Percentiles rank a stretch among this genome's conserved stretches.
Evolutionary conservation across 345 rosid species (phyloP).

Genomic region (Gossypium australe): DNA sequence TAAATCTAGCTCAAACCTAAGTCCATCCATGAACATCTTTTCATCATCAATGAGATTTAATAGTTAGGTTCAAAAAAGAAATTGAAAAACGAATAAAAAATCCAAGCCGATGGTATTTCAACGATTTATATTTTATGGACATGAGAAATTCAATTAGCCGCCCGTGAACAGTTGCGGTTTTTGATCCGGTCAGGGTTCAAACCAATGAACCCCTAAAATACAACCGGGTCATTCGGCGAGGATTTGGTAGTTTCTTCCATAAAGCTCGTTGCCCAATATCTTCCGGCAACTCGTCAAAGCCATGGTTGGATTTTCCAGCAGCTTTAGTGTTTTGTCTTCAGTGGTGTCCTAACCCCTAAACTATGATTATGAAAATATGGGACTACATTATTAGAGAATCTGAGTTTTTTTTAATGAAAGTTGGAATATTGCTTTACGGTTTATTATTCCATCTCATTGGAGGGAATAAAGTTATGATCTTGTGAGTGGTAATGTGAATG

Average conservation of each 20-base stretch:
- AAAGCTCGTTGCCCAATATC: neutral
- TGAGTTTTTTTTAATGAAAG: neutral
- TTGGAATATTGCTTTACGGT: neutral
- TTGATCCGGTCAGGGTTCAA: neutral
- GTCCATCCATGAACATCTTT: too few species aligned
- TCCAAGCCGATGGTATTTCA: too few species aligned
- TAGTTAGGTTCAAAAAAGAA: too few species aligned
- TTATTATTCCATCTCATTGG: neutral
- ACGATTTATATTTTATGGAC: neutral
- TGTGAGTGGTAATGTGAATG: slow-evolving; percentile 6
- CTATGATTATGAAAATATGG: slow-evolving; percentile 1
- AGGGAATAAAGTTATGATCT: neutral
- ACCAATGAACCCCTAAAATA: neutral
- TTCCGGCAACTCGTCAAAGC: slow-evolving; percentile 9
- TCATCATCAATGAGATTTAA: too few species aligned
- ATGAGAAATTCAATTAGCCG: neutral
- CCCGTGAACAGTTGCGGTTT: neutral
- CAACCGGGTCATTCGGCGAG: slow-evolving; percentile 14
- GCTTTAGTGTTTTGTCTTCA: slow-evolving; percentile 2
- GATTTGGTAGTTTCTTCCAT: neutral
- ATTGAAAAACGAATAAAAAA: too few species aligned
- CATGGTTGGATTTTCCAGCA: slow-evolving; percentile 1
- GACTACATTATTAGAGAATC: slow-evolving; percentile 1
- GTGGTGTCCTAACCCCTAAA: slow-evolving; percentile 1
- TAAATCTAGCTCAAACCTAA: too few species aligned